A percentile compares a stretch with the other conserved stretches of the same genome.
These are phyloP conservation scores for Piper betle DNA, from an alignment of 164 flowering plant genomes.

Conservation along the genomic window DNA sequence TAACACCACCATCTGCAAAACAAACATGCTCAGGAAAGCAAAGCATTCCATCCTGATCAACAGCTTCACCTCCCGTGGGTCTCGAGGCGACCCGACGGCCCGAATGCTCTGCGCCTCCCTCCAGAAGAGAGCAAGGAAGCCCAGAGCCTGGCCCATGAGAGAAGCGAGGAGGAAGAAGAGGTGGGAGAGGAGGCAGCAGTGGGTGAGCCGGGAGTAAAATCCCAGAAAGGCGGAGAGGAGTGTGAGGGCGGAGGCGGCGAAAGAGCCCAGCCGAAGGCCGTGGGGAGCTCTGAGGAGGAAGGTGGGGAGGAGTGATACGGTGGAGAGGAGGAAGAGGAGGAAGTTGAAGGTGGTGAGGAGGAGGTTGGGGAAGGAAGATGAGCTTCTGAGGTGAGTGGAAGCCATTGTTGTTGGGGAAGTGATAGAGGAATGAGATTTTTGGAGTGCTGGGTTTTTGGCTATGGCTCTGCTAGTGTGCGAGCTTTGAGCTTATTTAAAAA, in stretches of 20 bases:
- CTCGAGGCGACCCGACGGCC: slow-evolving; percentile 37
- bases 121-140: slow-evolving; percentile 42
- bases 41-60: slow-evolving; percentile 64
- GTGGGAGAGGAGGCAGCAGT: slow-evolving; percentile 53
- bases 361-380: slow-evolving; percentile 44
- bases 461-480: too few relatives aligned
- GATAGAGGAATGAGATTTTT: too few relatives aligned
- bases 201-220: slow-evolving; percentile 53
- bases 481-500: too few relatives aligned
- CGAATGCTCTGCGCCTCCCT: slow-evolving; percentile 38
- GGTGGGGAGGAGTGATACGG: slow-evolving; percentile 48
- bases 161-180: slow-evolving; percentile 46
- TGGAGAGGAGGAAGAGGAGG: slow-evolving; percentile 49
- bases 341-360: slow-evolving; percentile 53
- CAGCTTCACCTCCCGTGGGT: slow-evolving; percentile 40
- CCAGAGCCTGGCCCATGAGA: slow-evolving; percentile 28
- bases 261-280: slow-evolving; percentile 58
- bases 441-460: too few relatives aligned
- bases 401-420: too few relatives aligned
- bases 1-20: slow-evolving; percentile 46
- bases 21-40: slow-evolving; percentile 48
- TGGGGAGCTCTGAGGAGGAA: slow-evolving; percentile 54
- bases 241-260: slow-evolving; percentile 43
- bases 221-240: slow-evolving; percentile 53
- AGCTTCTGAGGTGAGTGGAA: slow-evolving; percentile 42